phyloP scores from a whole-genome alignment of 306 rosid genomes.

The cucumber (Cucumis sativus) region Cucumber_9930_V3 NC_026660.2:15002501-15003000 shows the following conservation, averaged over 20 bases:
- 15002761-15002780: slow-evolving; percentile 36
- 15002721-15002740: slow-evolving; percentile 23
- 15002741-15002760: slow-evolving; percentile 30
- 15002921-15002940: slow-evolving; percentile 83
- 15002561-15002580: slow-evolving; percentile 87
- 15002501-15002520: slow-evolving; percentile 37
- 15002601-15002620: slow-evolving; percentile 91
- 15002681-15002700: slow-evolving; percentile 29
- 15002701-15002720: slow-evolving; percentile 27
- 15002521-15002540: slow-evolving; percentile 62
- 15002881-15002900: slow-evolving; percentile 88
- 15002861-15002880: slow-evolving; percentile 96
- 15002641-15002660: slow-evolving; percentile 50
- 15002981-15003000: slow-evolving; percentile 36
- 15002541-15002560: slow-evolving; percentile 74
- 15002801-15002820: slow-evolving; percentile 73
- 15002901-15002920: slow-evolving; percentile 96
- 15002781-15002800: slow-evolving; percentile 80
- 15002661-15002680: slow-evolving; percentile 41
- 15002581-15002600: slow-evolving; percentile 89
- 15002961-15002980: slow-evolving; percentile 97
- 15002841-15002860: slow-evolving; percentile 98
- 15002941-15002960: slow-evolving; percentile 60
- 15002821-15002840: slow-evolving; percentile 89
- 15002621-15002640: slow-evolving; percentile 81